Conservation (phyloP, 2,329 filamentous ascomycete species). For the Penicillium nordicum region DNA sequence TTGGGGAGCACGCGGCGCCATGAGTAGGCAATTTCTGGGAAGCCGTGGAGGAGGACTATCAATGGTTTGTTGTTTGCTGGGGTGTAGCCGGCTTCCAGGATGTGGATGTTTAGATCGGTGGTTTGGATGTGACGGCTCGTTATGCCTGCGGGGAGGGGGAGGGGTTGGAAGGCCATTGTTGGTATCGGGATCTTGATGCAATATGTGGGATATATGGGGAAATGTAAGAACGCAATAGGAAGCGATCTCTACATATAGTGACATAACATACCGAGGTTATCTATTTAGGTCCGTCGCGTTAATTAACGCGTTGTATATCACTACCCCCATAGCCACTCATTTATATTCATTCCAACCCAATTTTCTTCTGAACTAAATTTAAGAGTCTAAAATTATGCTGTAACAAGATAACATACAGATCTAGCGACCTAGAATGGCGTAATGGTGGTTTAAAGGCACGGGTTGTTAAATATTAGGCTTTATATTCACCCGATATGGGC, state of each 20-base stretch:
- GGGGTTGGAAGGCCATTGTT: constrained; percentile 30
- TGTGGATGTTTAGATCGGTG: constrained; percentile 59
- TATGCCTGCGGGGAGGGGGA: constrained; percentile 56
- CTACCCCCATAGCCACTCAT: too few relatives aligned
- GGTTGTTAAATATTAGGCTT: too few relatives aligned
- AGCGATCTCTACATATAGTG: not conserved
- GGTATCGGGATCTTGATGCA: not conserved
- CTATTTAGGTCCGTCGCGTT: too few relatives aligned
- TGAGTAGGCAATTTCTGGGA: constrained; percentile 66
- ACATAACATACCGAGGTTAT: not conserved
- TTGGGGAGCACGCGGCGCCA: constrained; percentile 62
- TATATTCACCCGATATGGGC: too few relatives aligned
- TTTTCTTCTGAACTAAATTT: too few relatives aligned
- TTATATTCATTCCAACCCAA: too few relatives aligned
- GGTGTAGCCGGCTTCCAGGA: constrained; percentile 53
- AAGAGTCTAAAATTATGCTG: too few relatives aligned
- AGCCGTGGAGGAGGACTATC: constrained; percentile 63
- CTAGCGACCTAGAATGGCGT: too few relatives aligned
- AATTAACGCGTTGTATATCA: too few relatives aligned
- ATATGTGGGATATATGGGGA: not conserved
- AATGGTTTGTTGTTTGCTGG: constrained; percentile 48
- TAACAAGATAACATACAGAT: too few relatives aligned
- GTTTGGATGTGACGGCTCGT: constrained; percentile 57
- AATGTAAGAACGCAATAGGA: not conserved
- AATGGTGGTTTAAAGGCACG: too few relatives aligned